Base-by-base conservation (phyloP, 805 yeast species). In the Starmerella tilneyi region DNA sequence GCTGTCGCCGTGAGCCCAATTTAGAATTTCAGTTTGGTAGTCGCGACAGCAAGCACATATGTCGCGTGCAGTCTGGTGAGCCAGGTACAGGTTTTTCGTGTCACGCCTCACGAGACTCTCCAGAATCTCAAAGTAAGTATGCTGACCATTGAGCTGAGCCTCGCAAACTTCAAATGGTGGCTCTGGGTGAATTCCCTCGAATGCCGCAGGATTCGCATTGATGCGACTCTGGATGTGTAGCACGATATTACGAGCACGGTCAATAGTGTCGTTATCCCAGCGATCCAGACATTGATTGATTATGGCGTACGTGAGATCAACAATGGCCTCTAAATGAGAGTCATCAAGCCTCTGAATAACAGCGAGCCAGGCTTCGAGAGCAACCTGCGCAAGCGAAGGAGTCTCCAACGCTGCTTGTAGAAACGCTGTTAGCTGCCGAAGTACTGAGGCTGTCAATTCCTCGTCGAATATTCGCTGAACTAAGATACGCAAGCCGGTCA, bases 381-480 rank as follows among this genome's bases (percentile, higher is more conserved):
- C 75, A 31, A 73, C 72, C 13, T 65, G 65, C 48, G 79, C 79
- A 12, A 86, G 69, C 20, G 75, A 76, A 0, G 71, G 64, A 16
- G 72, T 73, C 31, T 79, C 86, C 19, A 88, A 62, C 0, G 89
- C 79, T 1, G 86, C 78, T 58, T 85, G 95, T 11, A 89, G 64
- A 55, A 94, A 82, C 2, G 94, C 81, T 48, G 84, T 80, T 4
- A 89, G 75, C 59, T 88, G 97, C 0, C 52, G 39, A 12, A 51
- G 30, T 7, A 51, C 56, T 7, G 52, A 51, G 2, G 50, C 50
- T 9, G 45, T 38, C 16, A 51, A 31, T 5, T 39, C 41, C 8
- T 41, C 28, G 3, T 44, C 41, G 12, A 51, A 27, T 9, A 49
- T 17, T 12, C 41, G 31, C 27, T 45, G 42, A 6, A 83, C 75